Base-by-base conservation (phyloP, 768 basidiomycete genomes). In the Kwoniella newhampshirensis region DNA sequence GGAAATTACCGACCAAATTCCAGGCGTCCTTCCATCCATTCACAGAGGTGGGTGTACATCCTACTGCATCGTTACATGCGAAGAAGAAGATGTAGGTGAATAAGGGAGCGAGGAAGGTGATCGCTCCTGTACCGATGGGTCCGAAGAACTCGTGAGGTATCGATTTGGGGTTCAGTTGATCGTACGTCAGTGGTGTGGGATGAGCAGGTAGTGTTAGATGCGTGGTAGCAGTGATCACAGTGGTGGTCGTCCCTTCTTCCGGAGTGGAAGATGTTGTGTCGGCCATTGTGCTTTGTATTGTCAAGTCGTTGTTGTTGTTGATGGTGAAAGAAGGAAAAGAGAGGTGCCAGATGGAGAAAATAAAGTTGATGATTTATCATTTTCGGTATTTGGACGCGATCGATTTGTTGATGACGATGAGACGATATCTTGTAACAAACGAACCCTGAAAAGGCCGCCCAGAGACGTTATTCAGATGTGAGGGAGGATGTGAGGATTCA, bases 71-170 rank as follows among this genome's bases (percentile, higher is more conserved):
- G 47, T 75, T 71, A 54, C 75, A 76, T 2, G 62, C 54, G 40
- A 60, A 74, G 59, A 60, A 76, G 49, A 77, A 67, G 28, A 64
- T 45, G 51, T 75, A 75, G 23, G 70, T 58, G 46, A 71, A 59
- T 21, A 72, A 3, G 0, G 75, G 75, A 2, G 70, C 67, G 35
- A 68, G 36, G 48, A 75, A 17, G 25, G 67, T 59, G 36, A 77
- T 57, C 30, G 52, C 51, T 0, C 50, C 40, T 2, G 69, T 69
- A 12, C 71, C 67, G 21, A 65, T 49, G 2, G 73, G 73, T 17
- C 77, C 77, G 56, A 75, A 63, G 62, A 77, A 77, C 55, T 75
- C 74, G 39, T 44, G 53, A 4, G 72, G 55, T 5, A 41, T 37
- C 1, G 68, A 71, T 23, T 43, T 54, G 13, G 74, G 74, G 51